Conservation (phyloP, 2,329 filamentous ascomycete species). For the Neurospora crassa region DNA sequence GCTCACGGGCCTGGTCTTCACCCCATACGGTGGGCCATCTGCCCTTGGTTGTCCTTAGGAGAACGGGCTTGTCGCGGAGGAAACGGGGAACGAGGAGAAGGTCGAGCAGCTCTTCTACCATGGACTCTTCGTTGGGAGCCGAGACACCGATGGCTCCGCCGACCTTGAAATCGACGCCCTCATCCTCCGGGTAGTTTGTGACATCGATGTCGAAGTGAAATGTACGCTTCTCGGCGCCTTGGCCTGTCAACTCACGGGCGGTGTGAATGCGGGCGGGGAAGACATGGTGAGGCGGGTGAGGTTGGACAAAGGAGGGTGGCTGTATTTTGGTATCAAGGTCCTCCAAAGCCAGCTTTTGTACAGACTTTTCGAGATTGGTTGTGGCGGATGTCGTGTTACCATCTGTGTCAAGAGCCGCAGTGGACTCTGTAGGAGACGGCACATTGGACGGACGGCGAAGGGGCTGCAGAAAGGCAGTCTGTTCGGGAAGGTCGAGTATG, state of each 20-base stretch:
- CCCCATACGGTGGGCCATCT: constrained; percentile 99
- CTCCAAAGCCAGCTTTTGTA: constrained; percentile 25
- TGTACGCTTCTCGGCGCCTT: constrained; percentile 89
- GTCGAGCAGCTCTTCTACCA: constrained; percentile 80
- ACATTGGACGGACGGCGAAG: constrained; percentile 30
- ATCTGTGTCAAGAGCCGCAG: constrained; percentile 32
- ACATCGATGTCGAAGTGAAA: constrained; percentile 97
- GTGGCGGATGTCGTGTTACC: constrained; percentile 26
- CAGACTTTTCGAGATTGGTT: constrained; percentile 14
- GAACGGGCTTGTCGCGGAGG: constrained; percentile 73
- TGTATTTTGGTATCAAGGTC: constrained; percentile 51
- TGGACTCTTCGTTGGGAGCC: constrained; percentile 68
- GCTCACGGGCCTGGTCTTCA: constrained; percentile 71
- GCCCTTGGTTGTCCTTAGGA: constrained; percentile 68
- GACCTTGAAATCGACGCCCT: constrained; percentile 84
- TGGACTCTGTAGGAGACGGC: constrained; percentile 40
- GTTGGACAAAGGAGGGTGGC: constrained; percentile 84
- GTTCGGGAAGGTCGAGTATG: constrained; percentile 61
- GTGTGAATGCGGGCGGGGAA: constrained; percentile 82
- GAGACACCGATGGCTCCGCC: constrained; percentile 91
- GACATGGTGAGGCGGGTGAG: constrained; percentile 86
- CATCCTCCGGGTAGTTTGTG: constrained; percentile 79
- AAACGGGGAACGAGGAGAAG: constrained; percentile 71
- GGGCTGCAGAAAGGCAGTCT: constrained; percentile 62
- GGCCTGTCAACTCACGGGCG: constrained; percentile 75